Percentiles rank a stretch among this genome's conserved stretches.
These are phyloP conservation scores for Clohesyomyces aquaticus DNA, from an alignment of 495 filamentous ascomycete species.

Conservation along the genomic window DNA sequence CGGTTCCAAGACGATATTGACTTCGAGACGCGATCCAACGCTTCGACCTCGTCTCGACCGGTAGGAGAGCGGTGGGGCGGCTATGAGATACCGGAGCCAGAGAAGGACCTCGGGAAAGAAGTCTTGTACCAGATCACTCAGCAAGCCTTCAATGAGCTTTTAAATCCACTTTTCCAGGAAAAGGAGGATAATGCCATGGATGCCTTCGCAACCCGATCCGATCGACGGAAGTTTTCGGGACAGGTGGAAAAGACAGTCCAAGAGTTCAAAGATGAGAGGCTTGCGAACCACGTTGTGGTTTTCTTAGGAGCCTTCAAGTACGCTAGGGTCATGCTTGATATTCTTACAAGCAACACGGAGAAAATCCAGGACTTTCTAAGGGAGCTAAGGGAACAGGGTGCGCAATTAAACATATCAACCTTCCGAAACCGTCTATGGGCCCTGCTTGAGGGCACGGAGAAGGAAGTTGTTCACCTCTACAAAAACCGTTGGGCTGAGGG, in stretches of 20 bases:
- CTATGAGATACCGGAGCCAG: slow-evolving; percentile 78
- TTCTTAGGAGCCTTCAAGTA: slow-evolving; percentile 16
- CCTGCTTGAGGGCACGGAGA: slow-evolving; percentile 7
- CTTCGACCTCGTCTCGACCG: slow-evolving; percentile 76
- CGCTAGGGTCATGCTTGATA: slow-evolving; percentile 10
- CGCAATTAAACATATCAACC: not conserved
- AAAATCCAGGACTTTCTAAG: slow-evolving; percentile 6
- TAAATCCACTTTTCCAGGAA: slow-evolving; percentile 80
- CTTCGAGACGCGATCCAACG: slow-evolving; percentile 74
- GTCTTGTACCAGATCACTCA: slow-evolving; percentile 88
- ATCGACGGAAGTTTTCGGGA: slow-evolving; percentile 60
- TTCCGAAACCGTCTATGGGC: not conserved
- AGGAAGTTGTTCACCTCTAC: not conserved
- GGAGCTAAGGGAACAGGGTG: not conserved
- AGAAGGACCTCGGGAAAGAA: slow-evolving; percentile 82
- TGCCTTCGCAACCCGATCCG: slow-evolving; percentile 62
- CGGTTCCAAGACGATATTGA: slow-evolving; percentile 79
- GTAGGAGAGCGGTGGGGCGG: slow-evolving; percentile 77
- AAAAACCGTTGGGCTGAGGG: slow-evolving; percentile 14
- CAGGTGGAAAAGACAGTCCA: slow-evolving; percentile 27
- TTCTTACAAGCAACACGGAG: not conserved
- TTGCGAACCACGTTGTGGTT: slow-evolving; percentile 14
- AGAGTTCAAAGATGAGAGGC: slow-evolving; percentile 15
- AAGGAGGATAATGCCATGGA: slow-evolving; percentile 79
- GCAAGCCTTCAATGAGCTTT: slow-evolving; percentile 87